Evolutionary conservation across 345 rosid species (phyloP).

Genomic region (Dipteronia sinensis): DNA sequence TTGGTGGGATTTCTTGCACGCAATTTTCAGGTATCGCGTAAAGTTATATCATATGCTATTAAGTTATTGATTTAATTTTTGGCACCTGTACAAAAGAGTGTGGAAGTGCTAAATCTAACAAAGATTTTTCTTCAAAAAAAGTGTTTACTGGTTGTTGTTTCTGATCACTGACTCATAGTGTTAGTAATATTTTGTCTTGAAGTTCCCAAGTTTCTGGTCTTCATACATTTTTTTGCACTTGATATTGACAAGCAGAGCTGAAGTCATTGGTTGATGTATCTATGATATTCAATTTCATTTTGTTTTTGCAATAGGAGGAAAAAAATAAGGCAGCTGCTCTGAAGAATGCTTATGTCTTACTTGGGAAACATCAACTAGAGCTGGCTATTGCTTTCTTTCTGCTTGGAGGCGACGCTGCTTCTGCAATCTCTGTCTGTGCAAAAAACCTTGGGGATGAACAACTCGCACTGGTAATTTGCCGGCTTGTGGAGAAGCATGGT

Average conservation of each 20-base stretch:
- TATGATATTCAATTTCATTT: neutral
- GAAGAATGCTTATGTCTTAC: slow-evolving; percentile 92
- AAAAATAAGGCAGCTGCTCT: slow-evolving; percentile 90
- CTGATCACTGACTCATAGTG: neutral
- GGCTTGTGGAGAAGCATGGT: slow-evolving; percentile 78
- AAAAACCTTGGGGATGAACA: slow-evolving; percentile 92
- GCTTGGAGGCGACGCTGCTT: slow-evolving; percentile 90
- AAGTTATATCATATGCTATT: slow-evolving; percentile 2
- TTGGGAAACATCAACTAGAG: slow-evolving; percentile 93
- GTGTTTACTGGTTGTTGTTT: neutral
- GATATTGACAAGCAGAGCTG: slow-evolving; percentile 13
- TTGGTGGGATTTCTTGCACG: slow-evolving; percentile 91
- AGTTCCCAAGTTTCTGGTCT: neutral
- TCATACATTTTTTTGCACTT: neutral
- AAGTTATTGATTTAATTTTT: slow-evolving; percentile 15
- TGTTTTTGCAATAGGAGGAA: slow-evolving; percentile 61
- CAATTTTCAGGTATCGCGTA: slow-evolving; percentile 76
- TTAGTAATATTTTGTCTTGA: too few species aligned
- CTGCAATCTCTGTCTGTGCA: slow-evolving; percentile 81
- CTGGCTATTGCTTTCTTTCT: slow-evolving; percentile 88
- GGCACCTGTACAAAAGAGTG: neutral
- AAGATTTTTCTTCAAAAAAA: neutral
- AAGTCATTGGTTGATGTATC: slow-evolving; percentile 16
- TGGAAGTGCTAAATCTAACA: neutral
- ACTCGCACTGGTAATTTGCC: slow-evolving; percentile 87